These are phyloP conservation scores for Pythium aristosporum DNA, from an alignment of 352 stramenopile genomes.

Conservation along the genomic window DNA sequence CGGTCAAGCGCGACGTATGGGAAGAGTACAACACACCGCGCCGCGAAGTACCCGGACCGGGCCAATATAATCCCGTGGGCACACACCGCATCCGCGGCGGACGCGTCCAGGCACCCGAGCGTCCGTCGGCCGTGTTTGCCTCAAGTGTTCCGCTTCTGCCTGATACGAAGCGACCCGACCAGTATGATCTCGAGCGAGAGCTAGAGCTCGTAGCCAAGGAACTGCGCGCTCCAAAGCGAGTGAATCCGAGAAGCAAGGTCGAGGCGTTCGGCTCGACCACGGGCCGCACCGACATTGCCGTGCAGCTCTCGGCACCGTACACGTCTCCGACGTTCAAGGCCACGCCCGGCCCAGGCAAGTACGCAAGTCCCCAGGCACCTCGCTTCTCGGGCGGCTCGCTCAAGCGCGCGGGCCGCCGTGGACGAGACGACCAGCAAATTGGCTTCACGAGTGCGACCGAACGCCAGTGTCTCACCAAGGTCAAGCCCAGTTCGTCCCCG, in stretches of 20 bases:
- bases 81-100: constrained; percentile 14
- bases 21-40: constrained; percentile 51
- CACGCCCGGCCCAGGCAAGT: constrained; percentile 62
- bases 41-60: constrained; percentile 50
- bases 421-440: constrained; percentile 42
- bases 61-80: constrained; percentile 45
- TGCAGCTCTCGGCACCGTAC: constrained; percentile 56
- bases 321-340: constrained; percentile 54
- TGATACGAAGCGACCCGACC: constrained; percentile 36
- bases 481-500: constrained; percentile 34
- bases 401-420: neutral
- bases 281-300: constrained; percentile 46
- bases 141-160: constrained; percentile 74
- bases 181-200: constrained; percentile 61
- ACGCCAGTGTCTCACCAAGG: constrained; percentile 54
- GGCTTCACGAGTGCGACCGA: constrained; percentile 70
- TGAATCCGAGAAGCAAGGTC: constrained; percentile 34
- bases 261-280: constrained; percentile 77
- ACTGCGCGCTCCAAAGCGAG: constrained; percentile 24
- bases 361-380: constrained; percentile 28
- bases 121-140: constrained; percentile 66
- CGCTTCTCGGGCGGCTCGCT: constrained; percentile 11
- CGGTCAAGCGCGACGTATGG: constrained; percentile 75
- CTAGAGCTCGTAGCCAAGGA: constrained; percentile 61
- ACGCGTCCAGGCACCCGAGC: constrained; percentile 8